Conservation (phyloP, 73 alveolate species). For the Uronychia binucleata region DNA sequence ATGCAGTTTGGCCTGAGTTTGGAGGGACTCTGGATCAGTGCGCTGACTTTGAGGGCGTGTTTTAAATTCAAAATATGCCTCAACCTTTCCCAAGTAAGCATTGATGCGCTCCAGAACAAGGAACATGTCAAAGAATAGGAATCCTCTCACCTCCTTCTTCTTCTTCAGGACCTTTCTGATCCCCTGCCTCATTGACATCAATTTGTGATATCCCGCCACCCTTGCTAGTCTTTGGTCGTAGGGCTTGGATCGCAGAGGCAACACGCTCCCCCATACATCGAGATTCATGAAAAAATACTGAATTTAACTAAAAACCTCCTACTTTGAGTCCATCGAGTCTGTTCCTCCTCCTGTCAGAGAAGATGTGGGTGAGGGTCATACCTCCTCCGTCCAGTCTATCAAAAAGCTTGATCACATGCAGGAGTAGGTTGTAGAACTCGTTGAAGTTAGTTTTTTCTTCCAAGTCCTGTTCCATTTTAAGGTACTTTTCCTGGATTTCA, state of each 20-base stretch:
- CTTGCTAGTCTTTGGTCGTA: not conserved
- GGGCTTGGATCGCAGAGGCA: not conserved
- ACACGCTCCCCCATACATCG: not conserved
- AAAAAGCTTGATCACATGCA: not conserved
- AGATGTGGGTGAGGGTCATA: slow-evolving; percentile 9
- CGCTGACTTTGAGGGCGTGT: not conserved
- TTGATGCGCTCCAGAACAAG: not conserved
- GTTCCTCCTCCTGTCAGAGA: not conserved
- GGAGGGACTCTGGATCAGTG: not conserved
- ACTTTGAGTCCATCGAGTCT: slow-evolving; percentile 8
- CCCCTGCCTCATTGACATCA: not conserved
- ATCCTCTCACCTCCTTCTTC: not conserved
- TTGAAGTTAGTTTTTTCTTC: slow-evolving; percentile 12
- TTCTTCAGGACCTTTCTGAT: not conserved
- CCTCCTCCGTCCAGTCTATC: slow-evolving; percentile 23
- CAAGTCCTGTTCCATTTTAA: not conserved
- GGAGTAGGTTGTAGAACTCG: not conserved
- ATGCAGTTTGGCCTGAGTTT: not conserved
- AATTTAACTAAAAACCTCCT: not conserved
- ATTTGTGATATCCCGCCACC: not conserved
- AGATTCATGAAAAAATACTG: not conserved
- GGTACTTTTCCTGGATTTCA: not conserved
- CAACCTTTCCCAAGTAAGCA: not conserved
- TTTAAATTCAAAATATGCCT: not conserved
- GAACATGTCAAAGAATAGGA: not conserved